These are phyloP conservation scores for Penicillium steckii DNA, from an alignment of 495 filamentous ascomycete species.

Conservation along the genomic window DNA sequence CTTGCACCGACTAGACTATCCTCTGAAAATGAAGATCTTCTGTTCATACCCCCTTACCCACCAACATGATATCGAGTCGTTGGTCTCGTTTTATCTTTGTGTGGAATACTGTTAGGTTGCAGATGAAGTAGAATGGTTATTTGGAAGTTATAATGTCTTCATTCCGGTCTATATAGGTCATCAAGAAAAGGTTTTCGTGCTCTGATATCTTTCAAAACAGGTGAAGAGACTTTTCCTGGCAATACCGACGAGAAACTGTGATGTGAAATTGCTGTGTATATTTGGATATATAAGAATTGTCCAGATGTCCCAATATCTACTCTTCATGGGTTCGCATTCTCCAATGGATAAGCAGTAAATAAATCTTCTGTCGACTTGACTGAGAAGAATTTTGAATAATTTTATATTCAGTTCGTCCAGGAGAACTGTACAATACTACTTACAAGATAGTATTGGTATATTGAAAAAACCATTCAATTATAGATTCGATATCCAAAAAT, in stretches of 20 bases:
- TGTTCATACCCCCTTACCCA: background rate
- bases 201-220: conserved; percentile 35
- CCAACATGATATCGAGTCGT: conserved; percentile 13
- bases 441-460: background rate
- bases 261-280: conserved; percentile 37
- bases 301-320: conserved; percentile 30
- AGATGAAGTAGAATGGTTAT: conserved; percentile 30
- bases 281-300: conserved; percentile 36
- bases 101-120: conserved; percentile 18
- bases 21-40: background rate
- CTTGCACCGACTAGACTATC: background rate
- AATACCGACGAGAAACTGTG: conserved; percentile 39
- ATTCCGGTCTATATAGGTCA: conserved; percentile 29
- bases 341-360: background rate
- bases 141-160: conserved; percentile 41
- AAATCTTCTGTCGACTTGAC: background rate
- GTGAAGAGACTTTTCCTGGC: conserved; percentile 31
- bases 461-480: background rate
- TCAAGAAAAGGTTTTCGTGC: conserved; percentile 23
- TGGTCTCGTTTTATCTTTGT: conserved; percentile 25
- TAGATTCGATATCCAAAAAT: background rate
- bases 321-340: conserved; percentile 35
- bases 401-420: background rate
- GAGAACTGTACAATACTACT: background rate
- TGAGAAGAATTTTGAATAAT: background rate